phyloP scores from a whole-genome alignment of 2,329 filamentous ascomycete species.

The Botrytis byssoidea region DNA sequence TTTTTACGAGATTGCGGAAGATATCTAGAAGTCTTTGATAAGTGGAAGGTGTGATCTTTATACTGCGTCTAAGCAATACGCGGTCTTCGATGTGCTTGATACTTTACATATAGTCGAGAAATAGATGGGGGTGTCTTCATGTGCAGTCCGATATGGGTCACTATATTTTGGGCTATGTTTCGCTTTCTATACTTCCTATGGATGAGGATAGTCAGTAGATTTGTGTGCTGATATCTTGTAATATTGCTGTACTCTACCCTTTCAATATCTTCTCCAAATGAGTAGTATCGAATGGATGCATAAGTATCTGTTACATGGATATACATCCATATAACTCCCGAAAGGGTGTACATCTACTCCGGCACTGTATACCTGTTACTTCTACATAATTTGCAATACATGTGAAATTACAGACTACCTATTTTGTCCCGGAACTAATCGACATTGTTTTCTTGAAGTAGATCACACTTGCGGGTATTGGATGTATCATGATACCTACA shows the following conservation, averaged over 20 bases:
- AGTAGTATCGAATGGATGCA: too few species aligned
- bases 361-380: not conserved
- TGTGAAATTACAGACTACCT: not conserved
- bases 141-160: not conserved
- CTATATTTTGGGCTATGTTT: not conserved
- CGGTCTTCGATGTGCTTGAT: not conserved
- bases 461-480: not conserved
- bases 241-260: not conserved
- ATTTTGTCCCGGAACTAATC: not conserved
- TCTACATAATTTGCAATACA: not conserved
- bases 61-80: not conserved
- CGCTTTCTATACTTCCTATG: not conserved
- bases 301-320: not conserved
- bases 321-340: not conserved
- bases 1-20: not conserved
- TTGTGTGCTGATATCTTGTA: not conserved
- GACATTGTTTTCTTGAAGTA: not conserved
- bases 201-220: not conserved
- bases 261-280: not conserved
- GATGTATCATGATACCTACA: not conserved
- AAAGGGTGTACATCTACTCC: not conserved
- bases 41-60: not conserved
- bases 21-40: not conserved
- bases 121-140: too few species aligned
- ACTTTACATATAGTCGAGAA: not conserved